phyloP scores from a whole-genome alignment of 805 yeast species.

The Suhomyces faveliae region DNA sequence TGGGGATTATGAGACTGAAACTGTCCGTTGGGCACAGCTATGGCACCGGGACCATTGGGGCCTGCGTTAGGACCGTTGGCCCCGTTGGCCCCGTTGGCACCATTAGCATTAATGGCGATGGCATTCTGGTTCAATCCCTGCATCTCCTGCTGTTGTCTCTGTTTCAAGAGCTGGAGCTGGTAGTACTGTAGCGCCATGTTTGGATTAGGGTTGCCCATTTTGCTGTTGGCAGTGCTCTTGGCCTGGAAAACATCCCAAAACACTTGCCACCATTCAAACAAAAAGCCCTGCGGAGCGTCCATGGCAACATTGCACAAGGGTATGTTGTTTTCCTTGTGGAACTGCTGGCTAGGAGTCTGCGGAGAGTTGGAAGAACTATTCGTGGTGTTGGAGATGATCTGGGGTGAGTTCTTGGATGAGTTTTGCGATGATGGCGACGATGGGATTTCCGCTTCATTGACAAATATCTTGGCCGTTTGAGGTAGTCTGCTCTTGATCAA shows the following conservation, averaged over 20 bases:
- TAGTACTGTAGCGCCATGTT: conserved; percentile 65
- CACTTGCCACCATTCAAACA: conserved; percentile 94
- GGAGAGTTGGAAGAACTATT: conserved; percentile 17
- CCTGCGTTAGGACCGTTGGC: not conserved
- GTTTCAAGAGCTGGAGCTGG: conserved; percentile 58
- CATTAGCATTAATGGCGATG: no score
- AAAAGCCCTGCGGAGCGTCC: conserved; percentile 85
- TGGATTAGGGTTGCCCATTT: conserved; percentile 30
- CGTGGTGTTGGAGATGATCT: not conserved
- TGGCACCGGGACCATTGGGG: not conserved
- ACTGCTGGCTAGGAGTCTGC: conserved; percentile 28
- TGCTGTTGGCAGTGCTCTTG: conserved; percentile 40
- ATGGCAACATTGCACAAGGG: conserved; percentile 55
- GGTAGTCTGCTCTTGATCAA: conserved; percentile 68
- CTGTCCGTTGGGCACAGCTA: no score
- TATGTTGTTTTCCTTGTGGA: conserved; percentile 41
- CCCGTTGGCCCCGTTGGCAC: no score
- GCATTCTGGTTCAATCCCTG: conserved; percentile 35
- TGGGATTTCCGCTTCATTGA: conserved; percentile 73
- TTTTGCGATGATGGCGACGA: no score
- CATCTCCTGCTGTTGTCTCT: conserved; percentile 55
- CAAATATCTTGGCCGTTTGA: conserved; percentile 71
- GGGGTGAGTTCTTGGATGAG: conserved; percentile 7
- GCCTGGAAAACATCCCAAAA: conserved; percentile 94
- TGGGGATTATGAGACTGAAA: conserved; percentile 11